Percentiles rank a stretch among this genome's conserved stretches.
Evolutionary conservation across 2,329 filamentous ascomycete genomes (phyloP).

Genomic region (Cryoendolithus antarcticus): DNA sequence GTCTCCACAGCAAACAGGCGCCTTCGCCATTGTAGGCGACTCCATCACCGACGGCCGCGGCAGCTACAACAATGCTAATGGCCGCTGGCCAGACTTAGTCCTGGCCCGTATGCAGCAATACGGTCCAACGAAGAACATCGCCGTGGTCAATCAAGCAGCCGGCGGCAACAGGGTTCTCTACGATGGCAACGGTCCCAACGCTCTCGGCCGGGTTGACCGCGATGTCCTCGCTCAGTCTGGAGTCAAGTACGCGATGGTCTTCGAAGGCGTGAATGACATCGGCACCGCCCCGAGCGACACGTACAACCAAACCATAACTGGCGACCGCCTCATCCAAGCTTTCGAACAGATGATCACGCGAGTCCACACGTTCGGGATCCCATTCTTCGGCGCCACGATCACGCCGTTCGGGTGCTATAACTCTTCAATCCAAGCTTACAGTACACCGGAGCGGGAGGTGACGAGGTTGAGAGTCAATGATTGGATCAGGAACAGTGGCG

Average conservation of each 20-base stretch:
- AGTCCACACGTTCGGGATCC: conserved; percentile 42
- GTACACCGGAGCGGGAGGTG: conserved; percentile 40
- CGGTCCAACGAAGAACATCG: conserved; percentile 36
- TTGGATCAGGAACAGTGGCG: conserved; percentile 45
- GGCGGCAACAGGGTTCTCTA: conserved; percentile 54
- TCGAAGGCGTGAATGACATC: conserved; percentile 60
- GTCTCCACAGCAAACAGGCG: conserved; percentile 30
- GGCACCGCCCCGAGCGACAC: conserved; percentile 37
- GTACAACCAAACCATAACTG: conserved; percentile 35
- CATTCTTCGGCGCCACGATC: conserved; percentile 52
- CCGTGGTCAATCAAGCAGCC: conserved; percentile 52
- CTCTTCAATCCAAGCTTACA: conserved; percentile 40
- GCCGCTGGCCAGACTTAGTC: conserved; percentile 49
- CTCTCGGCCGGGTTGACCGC: conserved; percentile 48
- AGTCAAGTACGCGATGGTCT: conserved; percentile 50
- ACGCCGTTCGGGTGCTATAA: conserved; percentile 45
- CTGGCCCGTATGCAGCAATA: conserved; percentile 39
- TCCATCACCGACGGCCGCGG: conserved; percentile 54
- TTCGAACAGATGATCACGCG: conserved; percentile 46
- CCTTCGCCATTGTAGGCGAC: conserved; percentile 48
- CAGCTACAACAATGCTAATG: conserved; percentile 46
- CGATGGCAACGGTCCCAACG: conserved; percentile 51
- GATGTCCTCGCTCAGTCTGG: conserved; percentile 49
- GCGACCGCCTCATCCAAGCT: conserved; percentile 41
- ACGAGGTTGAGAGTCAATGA: conserved; percentile 47